Conservation (phyloP, 2,329 filamentous ascomycete species). For the Calonectria crousiana region DNA sequence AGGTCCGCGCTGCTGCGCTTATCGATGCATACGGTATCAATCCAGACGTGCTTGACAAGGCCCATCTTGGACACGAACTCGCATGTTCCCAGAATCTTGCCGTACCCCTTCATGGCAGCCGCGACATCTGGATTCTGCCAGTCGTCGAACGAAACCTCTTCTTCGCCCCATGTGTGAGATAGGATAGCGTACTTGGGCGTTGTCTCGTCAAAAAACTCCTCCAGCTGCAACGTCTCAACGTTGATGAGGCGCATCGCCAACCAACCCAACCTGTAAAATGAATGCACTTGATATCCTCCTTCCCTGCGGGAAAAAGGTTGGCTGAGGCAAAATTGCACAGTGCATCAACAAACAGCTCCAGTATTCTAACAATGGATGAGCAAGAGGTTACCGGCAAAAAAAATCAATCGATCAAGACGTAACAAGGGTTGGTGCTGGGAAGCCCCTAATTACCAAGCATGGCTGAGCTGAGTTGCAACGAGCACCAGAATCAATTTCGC, state of each 20-base stretch:
- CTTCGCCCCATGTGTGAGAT: constrained; percentile 29
- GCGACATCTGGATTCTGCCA: constrained; percentile 11
- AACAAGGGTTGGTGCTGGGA: background rate
- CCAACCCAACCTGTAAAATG: background rate
- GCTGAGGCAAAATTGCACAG: background rate
- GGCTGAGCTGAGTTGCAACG: background rate
- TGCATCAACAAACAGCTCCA: background rate
- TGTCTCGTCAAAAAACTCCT: constrained; percentile 23
- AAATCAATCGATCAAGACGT: background rate
- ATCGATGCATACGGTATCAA: constrained; percentile 32
- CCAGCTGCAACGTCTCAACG: constrained; percentile 22
- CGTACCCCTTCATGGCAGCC: constrained; percentile 16
- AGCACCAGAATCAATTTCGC: background rate
- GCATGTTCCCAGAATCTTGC: constrained; percentile 25
- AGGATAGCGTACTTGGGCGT: constrained; percentile 27
- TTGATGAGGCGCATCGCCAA: constrained; percentile 29
- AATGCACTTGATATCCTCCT: background rate
- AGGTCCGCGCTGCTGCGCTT: constrained; percentile 34
- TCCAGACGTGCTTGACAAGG: constrained; percentile 20
- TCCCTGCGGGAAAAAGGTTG: background rate
- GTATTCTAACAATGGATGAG: background rate
- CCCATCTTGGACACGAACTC: background rate
- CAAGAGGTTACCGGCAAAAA: background rate
- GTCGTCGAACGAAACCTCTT: constrained; percentile 29
- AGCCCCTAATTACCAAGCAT: background rate